Conservation (phyloP, 371 early-diverging fungal species). For the Rozella allomycis region DNA sequence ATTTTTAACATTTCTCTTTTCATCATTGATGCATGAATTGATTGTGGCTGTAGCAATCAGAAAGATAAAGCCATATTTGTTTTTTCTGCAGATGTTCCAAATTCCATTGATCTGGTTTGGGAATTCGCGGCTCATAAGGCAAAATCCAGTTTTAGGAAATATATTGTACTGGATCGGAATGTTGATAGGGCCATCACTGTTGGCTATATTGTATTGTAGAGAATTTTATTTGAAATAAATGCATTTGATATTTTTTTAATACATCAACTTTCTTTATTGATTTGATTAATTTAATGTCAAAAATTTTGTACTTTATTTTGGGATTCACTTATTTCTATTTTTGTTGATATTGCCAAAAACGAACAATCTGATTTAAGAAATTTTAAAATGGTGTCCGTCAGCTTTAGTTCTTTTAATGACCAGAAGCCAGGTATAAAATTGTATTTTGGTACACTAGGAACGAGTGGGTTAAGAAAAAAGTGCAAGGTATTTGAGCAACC, state of each 20-base stretch:
- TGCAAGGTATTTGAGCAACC: constrained; percentile 82
- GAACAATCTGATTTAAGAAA: too few species aligned
- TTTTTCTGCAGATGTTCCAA: constrained; percentile 74
- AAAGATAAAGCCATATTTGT: constrained; percentile 51
- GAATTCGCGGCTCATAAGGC: constrained; percentile 28
- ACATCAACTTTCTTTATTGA: too few species aligned
- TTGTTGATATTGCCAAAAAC: too few species aligned
- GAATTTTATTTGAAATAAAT: too few species aligned
- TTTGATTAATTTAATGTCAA: too few species aligned
- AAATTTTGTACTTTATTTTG: too few species aligned
- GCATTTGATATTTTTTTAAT: too few species aligned
- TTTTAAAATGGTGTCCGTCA: constrained; percentile 1
- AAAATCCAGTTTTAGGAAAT: constrained; percentile 45
- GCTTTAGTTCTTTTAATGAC: constrained; percentile 38
- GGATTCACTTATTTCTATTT: too few species aligned
- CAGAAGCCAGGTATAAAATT: constrained; percentile 97
- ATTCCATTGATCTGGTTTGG: constrained; percentile 65
- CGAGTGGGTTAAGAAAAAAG: constrained; percentile 81
- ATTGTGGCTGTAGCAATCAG: constrained; percentile 54
- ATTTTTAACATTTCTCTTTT: constrained; percentile 61
- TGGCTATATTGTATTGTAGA: constrained; percentile 42
- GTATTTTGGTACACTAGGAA: too few species aligned
- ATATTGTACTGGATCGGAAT: constrained; percentile 67
- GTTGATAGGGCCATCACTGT: constrained; percentile 40
- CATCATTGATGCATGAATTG: constrained; percentile 69